A percentile compares a stretch with the other conserved stretches of the same genome.
phyloP scores from a whole-genome alignment of 306 rosid genomes.

The Boehmeria nivea region DNA sequence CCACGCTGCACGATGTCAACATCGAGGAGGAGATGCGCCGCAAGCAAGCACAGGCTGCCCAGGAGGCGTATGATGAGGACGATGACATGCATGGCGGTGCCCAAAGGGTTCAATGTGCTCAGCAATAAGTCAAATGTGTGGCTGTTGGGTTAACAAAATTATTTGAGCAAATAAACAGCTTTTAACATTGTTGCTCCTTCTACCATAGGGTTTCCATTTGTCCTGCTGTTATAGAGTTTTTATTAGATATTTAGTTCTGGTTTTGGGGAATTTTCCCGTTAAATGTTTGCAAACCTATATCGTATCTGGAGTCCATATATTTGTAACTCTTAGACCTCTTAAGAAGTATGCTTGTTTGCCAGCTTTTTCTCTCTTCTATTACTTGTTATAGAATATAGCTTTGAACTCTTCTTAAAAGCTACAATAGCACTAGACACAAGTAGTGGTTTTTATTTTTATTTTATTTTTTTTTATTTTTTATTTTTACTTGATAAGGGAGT shows the following conservation, averaged over 20 bases:
- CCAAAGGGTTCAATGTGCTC: slow-evolving; percentile 96
- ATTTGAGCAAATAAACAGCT: slow-evolving; percentile 5
- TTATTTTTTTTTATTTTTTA: no score
- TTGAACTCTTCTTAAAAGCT: no score
- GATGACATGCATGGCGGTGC: slow-evolving; percentile 95
- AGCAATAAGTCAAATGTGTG: slow-evolving; percentile 32
- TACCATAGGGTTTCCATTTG: background rate
- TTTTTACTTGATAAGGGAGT: no score
- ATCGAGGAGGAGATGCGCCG: slow-evolving; percentile 85
- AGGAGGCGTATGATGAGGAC: slow-evolving; percentile 84
- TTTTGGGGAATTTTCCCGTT: background rate
- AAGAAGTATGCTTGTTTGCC: background rate
- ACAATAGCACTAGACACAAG: no score
- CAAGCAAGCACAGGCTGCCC: slow-evolving; percentile 45
- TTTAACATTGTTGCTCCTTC: background rate
- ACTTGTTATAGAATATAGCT: no score
- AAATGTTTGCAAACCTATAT: background rate
- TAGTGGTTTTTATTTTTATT: no score
- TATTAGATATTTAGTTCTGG: background rate
- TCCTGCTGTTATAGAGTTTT: background rate
- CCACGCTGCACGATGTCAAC: slow-evolving; percentile 86
- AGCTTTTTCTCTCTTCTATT: no score
- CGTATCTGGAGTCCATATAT: background rate
- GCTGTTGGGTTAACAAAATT: background rate
- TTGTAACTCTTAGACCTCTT: background rate